Conservation (phyloP, 441 rosid species). For the Populus hybrid region DNA sequence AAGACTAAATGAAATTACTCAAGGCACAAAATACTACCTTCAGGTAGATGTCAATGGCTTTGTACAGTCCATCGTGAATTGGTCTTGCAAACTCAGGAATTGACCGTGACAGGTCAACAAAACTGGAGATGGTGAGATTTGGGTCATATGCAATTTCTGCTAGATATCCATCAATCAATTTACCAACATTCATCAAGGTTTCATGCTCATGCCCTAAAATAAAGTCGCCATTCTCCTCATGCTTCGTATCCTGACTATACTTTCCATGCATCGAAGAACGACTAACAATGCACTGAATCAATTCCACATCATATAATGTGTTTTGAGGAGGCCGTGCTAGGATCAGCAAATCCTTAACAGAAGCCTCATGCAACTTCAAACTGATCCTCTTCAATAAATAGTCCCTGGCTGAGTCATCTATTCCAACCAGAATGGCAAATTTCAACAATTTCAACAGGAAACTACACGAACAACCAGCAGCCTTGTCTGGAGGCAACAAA, state of each 20-base stretch:
- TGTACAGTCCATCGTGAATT: constrained; percentile 81
- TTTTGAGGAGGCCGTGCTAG: constrained; percentile 45
- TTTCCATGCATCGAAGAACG: constrained; percentile 46
- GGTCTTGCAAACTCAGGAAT: constrained; percentile 75
- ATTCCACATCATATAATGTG: constrained; percentile 62
- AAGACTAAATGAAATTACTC: background rate
- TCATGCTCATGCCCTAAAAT: constrained; percentile 48
- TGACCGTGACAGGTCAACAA: constrained; percentile 50
- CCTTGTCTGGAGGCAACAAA: constrained; percentile 65
- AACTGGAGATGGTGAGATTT: constrained; percentile 45
- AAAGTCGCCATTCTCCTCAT: constrained; percentile 40
- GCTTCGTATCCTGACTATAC: constrained; percentile 30
- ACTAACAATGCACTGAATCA: constrained; percentile 59
- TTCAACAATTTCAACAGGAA: constrained; percentile 80
- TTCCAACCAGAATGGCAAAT: constrained; percentile 60
- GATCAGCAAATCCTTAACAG: constrained; percentile 64
- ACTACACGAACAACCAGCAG: constrained; percentile 62
- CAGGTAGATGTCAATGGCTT: constrained; percentile 75
- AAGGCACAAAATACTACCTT: constrained; percentile 43
- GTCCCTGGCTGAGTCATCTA: constrained; percentile 48
- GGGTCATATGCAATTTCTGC: constrained; percentile 51
- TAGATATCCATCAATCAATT: constrained; percentile 68
- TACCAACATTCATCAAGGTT: constrained; percentile 59
- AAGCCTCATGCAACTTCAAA: constrained; percentile 69
- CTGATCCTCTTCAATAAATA: constrained; percentile 57